Base-by-base conservation (phyloP, 768 basidiomycete species). In the Mycena kentingensis region DNA sequence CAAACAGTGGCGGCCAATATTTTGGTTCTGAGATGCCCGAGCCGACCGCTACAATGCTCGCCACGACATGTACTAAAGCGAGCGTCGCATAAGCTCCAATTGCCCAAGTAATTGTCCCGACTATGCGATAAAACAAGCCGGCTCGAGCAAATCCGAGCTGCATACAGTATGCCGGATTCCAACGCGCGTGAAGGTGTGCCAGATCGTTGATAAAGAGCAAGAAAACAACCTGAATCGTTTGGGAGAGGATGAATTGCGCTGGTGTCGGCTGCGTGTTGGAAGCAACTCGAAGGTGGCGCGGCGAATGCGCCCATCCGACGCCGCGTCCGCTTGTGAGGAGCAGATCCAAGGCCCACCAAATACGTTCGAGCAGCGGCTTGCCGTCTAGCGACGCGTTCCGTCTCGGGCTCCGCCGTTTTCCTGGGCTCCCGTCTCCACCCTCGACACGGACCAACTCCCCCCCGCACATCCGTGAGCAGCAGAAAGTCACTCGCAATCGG, bases 1-100 rank as follows among this genome's bases (percentile, higher is more conserved):
- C 57, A 31, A 58, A 58, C 5, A 58, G 29, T 21, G 53, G 49
- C 3, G 52, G 53, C 57, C 57, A 58, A 28, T 58, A 52, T 5
- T 28, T 12, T 19, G 52, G 52, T 2, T 35, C 32, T 5, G 52
- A 54, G 2, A 54, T 6, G 2, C 53, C 39, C 8, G 51, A 19
- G 5, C 38, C 57, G 6, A 58, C 45, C 25, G 18, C 32, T 1
- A 54, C 8, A 16, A 58, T 47, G 46, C 49, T 42, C 12, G 32
- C 22, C 1, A 24, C 11, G n/a, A 10, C 22, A 24, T 59, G 57
- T 19, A 11, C 19, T 18, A 27, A 4, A 1, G 19, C 5, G 6
- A 58, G 7, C 12, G 8, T 49, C 7, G 52, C 13, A 3, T 7
- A 8, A 2, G 49, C 49, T n/a, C 32, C 25, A 0, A 27, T 19